Base-by-base conservation (phyloP, 2,329 filamentous ascomycete genomes). In the Daldinia sp. region DNA sequence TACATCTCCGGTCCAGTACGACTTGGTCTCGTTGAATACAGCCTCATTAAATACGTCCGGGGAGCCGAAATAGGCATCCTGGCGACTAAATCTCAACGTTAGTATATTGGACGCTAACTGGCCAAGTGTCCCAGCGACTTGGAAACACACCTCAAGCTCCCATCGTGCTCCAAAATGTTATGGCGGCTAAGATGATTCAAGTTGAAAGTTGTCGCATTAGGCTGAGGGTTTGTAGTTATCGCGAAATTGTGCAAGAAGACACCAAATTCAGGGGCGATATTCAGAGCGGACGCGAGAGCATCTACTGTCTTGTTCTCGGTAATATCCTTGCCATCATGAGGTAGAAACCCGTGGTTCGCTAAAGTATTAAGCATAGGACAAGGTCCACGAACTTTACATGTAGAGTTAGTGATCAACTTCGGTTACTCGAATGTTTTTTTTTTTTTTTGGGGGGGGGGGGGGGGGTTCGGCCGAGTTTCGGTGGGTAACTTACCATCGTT, bases 291-390 rank as follows among this genome's bases (percentile, higher is more conserved):
- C 8, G 10, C 17, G 4, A 69, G 51, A 37, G 65, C 68, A 30
- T 52, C 19, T 2, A 62, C 34, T 2, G 68, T 63, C 48, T 62
- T 61, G 39, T 67, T 63, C 2, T 35, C 37, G 15, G 58, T 59
- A 49, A 70, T 68, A 21, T 54, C 56, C 15, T 66, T 68, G 13
- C 69, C 69, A 21, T 43, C 29, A 15, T 64, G 69, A 17, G 67
- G 67, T 19, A 70, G 37, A 51, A 61, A 71, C 3, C 69, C 69
- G 34, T 71, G 67, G 41, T 71, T 71, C 7, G 69, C 66, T 15
- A 71, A 54, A 17, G 60, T 55, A 21, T 71, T 71, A 13, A 71
- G 61, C 51, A 69, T 69, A 11, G 69, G 69, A 53, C 69, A 71
- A 15, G 69, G 69, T 17, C 51, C 61, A 1, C 69, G 68, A 8